phyloP scores from a whole-genome alignment of 2,329 filamentous ascomycete genomes.

The Sporothrix mexicana region DNA sequence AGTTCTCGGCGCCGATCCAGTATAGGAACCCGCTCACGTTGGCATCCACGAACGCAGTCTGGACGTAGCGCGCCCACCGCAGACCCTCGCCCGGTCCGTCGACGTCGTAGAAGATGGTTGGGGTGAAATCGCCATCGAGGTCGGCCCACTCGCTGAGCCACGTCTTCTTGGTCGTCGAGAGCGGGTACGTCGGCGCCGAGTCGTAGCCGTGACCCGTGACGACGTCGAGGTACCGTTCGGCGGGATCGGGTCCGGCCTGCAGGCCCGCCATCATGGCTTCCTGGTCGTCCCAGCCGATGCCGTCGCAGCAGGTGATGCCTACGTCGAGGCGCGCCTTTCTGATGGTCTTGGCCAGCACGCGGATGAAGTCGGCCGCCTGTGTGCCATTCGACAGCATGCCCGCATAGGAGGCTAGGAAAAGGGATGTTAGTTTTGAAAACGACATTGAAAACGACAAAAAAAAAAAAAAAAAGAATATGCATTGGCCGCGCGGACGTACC shows the following conservation, averaged over 20 bases:
- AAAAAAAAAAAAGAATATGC: background rate
- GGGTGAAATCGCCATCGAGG: slow-evolving; percentile 1
- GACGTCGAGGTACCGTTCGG: background rate
- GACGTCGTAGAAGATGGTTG: background rate
- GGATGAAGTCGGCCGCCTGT: slow-evolving; percentile 12
- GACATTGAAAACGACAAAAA: slow-evolving; percentile 3
- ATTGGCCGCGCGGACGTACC: background rate
- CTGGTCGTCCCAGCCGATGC: slow-evolving; percentile 23
- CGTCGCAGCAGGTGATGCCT: slow-evolving; percentile 14
- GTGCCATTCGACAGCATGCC: slow-evolving; percentile 7
- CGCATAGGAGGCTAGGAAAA: background rate
- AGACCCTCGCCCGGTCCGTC: slow-evolving; percentile 9
- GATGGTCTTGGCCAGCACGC: slow-evolving; percentile 22
- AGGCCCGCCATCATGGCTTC: slow-evolving; percentile 21
- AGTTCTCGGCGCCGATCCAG: slow-evolving; percentile 26
- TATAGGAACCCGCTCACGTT: slow-evolving; percentile 20
- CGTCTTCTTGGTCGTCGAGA: slow-evolving; percentile 16
- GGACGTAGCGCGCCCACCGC: slow-evolving; percentile 15
- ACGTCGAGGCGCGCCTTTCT: background rate
- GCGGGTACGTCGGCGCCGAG: background rate
- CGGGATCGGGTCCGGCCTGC: slow-evolving; percentile 1
- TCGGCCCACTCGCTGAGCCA: slow-evolving; percentile 20
- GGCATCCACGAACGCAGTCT: slow-evolving; percentile 8
- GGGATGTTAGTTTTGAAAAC: background rate
- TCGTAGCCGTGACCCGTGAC: slow-evolving; percentile 17